Evolutionary conservation across 2,329 filamentous ascomycete genomes (phyloP).

Genomic region (Whalleya microplaca): DNA sequence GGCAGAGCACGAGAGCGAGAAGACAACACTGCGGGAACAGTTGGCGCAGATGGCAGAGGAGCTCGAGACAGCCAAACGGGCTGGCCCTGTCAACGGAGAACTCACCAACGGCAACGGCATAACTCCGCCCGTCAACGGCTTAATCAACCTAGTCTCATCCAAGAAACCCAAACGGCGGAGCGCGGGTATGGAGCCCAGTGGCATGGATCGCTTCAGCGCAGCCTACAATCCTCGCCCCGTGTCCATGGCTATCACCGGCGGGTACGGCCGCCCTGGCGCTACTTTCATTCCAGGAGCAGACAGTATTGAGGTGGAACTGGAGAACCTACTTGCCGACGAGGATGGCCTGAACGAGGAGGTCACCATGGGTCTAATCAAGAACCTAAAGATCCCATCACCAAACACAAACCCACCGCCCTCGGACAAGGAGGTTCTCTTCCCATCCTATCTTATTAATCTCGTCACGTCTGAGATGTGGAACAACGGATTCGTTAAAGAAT

Average conservation of each 20-base stretch:
- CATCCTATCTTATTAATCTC: constrained; percentile 97
- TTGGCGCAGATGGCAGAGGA: constrained; percentile 90
- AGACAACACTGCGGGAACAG: constrained; percentile 82
- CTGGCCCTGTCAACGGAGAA: constrained; percentile 73
- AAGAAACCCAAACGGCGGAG: constrained; percentile 97
- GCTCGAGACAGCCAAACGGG: constrained; percentile 82
- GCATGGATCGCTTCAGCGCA: constrained; percentile 86
- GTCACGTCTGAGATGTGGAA: constrained; percentile 99
- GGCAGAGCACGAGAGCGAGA: constrained; percentile 80
- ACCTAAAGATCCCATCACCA: constrained; percentile 93
- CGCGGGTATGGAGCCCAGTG: constrained; percentile 82
- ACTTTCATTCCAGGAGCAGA: constrained; percentile 82
- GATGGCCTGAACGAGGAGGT: constrained; percentile 97
- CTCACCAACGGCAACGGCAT: constrained; percentile 64
- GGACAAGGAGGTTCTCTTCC: constrained; percentile 98
- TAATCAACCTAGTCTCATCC: constrained; percentile 95
- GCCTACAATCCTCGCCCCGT: constrained; percentile 94
- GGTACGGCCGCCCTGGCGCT: constrained; percentile 71
- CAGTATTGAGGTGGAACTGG: constrained; percentile 92
- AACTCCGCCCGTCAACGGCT: constrained; percentile 66
- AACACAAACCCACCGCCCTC: constrained; percentile 86
- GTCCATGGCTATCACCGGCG: constrained; percentile 84
- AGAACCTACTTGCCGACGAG: constrained; percentile 91
- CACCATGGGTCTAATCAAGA: constrained; percentile 91
- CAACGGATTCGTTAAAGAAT: constrained; percentile 99